Percentiles rank a stretch among this genome's conserved stretches.
These are phyloP conservation scores for Flaveria trinervia DNA, from an alignment of 129 eudicot species.

Conservation along the genomic window DNA sequence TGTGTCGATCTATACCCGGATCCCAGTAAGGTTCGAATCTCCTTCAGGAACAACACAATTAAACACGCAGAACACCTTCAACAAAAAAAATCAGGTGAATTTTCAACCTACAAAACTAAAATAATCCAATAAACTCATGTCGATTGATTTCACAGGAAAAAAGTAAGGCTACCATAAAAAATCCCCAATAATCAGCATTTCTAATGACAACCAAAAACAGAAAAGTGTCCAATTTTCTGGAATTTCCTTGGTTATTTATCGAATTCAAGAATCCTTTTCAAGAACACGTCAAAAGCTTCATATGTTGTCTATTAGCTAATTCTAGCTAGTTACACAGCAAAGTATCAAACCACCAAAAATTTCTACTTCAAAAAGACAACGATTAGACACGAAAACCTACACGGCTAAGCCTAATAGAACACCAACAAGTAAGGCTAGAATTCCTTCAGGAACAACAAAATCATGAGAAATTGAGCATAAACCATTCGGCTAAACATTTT, in stretches of 20 bases:
- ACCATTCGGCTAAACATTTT: not conserved
- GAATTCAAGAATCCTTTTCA: not conserved
- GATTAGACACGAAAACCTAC: not conserved
- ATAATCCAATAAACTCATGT: not conserved
- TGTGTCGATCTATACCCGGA: no score
- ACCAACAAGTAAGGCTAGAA: not conserved
- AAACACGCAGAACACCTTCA: no score
- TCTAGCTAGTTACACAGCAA: slow-evolving; percentile 7
- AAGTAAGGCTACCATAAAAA: not conserved
- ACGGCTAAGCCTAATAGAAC: not conserved
- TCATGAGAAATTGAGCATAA: not conserved
- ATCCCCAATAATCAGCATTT: no score
- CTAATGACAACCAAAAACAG: no score
- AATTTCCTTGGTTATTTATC: no score
- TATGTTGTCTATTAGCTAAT: not conserved
- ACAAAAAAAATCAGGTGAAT: no score
- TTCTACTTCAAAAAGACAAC: not conserved
- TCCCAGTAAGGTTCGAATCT: no score
- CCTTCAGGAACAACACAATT: no score
- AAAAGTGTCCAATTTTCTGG: no score
- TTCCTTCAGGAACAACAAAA: not conserved
- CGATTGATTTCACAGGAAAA: not conserved
- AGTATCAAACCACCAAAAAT: not conserved
- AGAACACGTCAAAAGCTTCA: not conserved
- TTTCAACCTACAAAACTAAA: no score